Base-by-base conservation (phyloP, 2,329 filamentous ascomycete genomes). In the Triangularia verruculosa region DNA sequence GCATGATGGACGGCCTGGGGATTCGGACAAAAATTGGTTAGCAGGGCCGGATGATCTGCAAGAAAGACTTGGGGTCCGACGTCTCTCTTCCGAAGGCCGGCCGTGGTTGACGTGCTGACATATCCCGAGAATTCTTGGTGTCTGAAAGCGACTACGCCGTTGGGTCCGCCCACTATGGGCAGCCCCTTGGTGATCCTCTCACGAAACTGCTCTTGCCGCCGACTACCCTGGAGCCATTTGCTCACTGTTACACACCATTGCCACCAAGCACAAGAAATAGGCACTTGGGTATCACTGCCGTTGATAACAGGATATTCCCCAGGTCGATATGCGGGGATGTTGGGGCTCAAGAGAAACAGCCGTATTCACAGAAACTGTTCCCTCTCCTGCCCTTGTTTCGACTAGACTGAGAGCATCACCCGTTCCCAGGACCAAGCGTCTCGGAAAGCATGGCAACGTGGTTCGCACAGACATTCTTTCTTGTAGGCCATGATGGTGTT, bases 171-270 rank as follows among this genome's bases (percentile, higher is more conserved):
- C 51, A 27, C 51, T 24, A 22, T 53, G 22, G 20, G 20, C n/a
- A 57, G 15, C 57, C 15, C 39, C 58, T 55, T 13, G 27, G 64
- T 69, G 71, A 72, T 73, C 78, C 78, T 78, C 78, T 80, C 73
- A 79, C 69, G 76, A 72, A 64, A 68, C 75, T 71, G 64, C 74
- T 78, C 73, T 78, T 78, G 74, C 77, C 79, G 78, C 77, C 75
- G 72, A 67, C 65, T 66, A 55, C 62, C 62, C 61, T 53, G 17
- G 20, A 13, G 24, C 20, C 20, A 27, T 22, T 53, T 43, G 20
- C 24, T 22, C 20, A 53, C 15, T 53, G 51, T 53, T 53, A 53
- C 51, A 53, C 51, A 53, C 51, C 51, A 53, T 53, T 53, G 15
- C 51, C 6, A 15, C 51, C 24, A 27, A 15, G 51, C 9, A 24